Base-by-base conservation (phyloP, 371 early-diverging fungal genomes). In the Blakeslea trispora region DNA sequence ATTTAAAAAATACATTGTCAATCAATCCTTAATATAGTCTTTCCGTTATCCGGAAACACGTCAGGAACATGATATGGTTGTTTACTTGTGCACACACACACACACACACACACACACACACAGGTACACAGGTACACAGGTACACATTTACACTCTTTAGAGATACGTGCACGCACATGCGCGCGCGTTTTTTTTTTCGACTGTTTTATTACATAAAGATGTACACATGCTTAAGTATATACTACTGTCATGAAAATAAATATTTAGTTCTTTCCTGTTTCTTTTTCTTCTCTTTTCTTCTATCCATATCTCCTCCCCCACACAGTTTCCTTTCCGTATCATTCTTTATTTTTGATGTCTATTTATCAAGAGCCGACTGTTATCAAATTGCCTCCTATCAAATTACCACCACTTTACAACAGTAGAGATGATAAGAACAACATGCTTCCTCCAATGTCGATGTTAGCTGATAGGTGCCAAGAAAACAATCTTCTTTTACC, bases 41-140 rank as follows among this genome's bases (percentile, higher is more conserved):
- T 57, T 58, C 58, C 58, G 58, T 46, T 17, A 50, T 39, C 58
- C 52, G 52, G 58, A 57, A 51, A 57, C 58, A 35, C 22, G 34
- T 57, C 58, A 57, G 58, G 58, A 32, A 19, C 24, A 45, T 45
- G 21, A 22, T 13, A 17, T 19, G 45, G 4, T 19, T 17, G 21
- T 23, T 17, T 23, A 45, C 13, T 23, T 19, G 45, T 21, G 14
- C 45, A 45, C 17, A 23, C 17, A 14, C 13, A 10, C 19, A 19
- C 7, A 2, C 5, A 43, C 9, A 43, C 19, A 43, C 19, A 9
- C 1, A 43, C 18, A 15, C 17, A 40, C 11, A 40, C 10, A 17
- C 17, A 40, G 17, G 10, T 40, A 40, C 4, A 43, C 18, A 19
- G 7, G 5, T 19, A 43, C 18, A 43, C 3, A 43, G 4, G 18